These are phyloP conservation scores for Ustulina deusta DNA, from an alignment of 2,329 filamentous ascomycete species.

Conservation along the genomic window DNA sequence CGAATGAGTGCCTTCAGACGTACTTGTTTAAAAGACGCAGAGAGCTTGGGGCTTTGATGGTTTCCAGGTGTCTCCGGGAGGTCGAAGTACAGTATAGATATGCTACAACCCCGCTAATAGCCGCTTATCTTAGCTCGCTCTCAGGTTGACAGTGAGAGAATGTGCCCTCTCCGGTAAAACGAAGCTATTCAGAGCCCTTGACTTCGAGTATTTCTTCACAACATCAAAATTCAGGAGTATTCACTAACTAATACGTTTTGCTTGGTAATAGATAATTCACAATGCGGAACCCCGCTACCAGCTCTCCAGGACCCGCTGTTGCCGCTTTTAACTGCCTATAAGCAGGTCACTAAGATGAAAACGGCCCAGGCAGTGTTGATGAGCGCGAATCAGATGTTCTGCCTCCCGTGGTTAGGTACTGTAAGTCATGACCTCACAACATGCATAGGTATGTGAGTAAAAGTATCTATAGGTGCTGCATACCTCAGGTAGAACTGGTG, in stretches of 20 bases:
- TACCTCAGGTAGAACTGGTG: too few relatives aligned
- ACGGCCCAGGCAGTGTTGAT: not conserved
- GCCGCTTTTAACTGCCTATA: too few relatives aligned
- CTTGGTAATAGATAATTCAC: not conserved
- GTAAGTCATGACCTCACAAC: too few relatives aligned
- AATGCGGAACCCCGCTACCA: not conserved
- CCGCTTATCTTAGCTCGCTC: slow-evolving; percentile 21
- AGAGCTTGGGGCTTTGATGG: not conserved
- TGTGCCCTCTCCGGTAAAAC: not conserved
- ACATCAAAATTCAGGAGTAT: not conserved
- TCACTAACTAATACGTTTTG: not conserved
- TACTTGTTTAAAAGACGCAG: slow-evolving; percentile 2
- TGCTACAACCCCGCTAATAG: slow-evolving; percentile 16
- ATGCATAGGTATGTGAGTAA: too few relatives aligned
- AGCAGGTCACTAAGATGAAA: too few relatives aligned
- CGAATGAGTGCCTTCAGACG: slow-evolving; percentile 14
- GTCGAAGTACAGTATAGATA: not conserved
- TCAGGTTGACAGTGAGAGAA: not conserved
- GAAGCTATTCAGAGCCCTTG: not conserved
- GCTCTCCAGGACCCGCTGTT: not conserved
- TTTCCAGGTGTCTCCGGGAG: not conserved
- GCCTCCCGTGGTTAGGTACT: too few relatives aligned
- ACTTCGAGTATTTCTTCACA: not conserved
- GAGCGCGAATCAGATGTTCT: not conserved
- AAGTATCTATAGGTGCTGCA: not conserved